Evolutionary conservation across 2,329 filamentous ascomycete genomes (phyloP), one percentile per base, ranked within the genome.

Genomic region (Phialophora tarda): DNA sequence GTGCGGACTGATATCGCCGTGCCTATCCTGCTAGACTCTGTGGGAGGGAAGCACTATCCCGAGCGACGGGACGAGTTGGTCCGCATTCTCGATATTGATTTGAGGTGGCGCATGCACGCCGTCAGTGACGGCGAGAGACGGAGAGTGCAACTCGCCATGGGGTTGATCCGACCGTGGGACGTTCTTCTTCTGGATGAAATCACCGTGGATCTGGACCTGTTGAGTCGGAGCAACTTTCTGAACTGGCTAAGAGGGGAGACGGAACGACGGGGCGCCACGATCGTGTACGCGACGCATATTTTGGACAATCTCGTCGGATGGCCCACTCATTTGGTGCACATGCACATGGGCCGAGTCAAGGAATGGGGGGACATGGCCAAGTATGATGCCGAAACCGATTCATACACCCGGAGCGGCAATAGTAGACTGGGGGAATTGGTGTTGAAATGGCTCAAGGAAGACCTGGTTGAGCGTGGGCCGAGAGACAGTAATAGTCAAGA

Each of bases 241-340:
- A 84, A 81, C 51, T 99, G 94, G 82, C 80, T 99, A 75, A 93
- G 93, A 79, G 83, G 84, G 66, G 95, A 99, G 86, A 97, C 94
- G 0, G 90, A 94, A 80, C 82, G 76, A 7, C 84, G 94, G 61
- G 84, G 88, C 47, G 97, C 93, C 76, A 97, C 95, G 4, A 91
- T 99, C 73, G 93, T 99, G 32, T 99, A 99, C 77, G 95, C 95
- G 7, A 99, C 95, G 14, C 95, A 99, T 79, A 97, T 99, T 70
- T 81, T 99, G 72, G 95, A 99, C 77, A 97, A 98, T 77, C 82
- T 99, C 59, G 93, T 93, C 0, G 89, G 89, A 23, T 99, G 95
- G 95, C 95, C 95, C 6, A 96, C 91, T 0, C 93, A 99, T 79
- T 83, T 99, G 44, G 93, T 96, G 58, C 94, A 98, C 77, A 97